phyloP scores from a whole-genome alignment of 306 rosid species.

The Erythrophleum fordii region DNA sequence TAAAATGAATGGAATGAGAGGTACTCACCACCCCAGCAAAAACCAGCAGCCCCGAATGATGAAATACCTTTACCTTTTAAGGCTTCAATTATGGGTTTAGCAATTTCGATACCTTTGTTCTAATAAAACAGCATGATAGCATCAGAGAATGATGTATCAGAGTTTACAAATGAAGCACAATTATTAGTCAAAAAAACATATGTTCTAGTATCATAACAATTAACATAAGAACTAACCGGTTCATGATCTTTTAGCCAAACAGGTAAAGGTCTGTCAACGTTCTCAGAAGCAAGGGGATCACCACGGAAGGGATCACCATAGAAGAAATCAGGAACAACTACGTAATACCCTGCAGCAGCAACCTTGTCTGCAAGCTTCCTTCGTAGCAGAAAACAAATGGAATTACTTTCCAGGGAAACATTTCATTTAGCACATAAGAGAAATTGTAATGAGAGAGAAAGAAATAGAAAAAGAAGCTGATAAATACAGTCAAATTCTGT shows the following conservation, averaged over 20 bases:
- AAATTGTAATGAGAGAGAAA: not conserved
- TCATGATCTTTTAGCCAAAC: slow-evolving; percentile 68
- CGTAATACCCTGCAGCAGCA: slow-evolving; percentile 79
- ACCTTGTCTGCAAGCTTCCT: slow-evolving; percentile 87
- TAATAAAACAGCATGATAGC: slow-evolving; percentile 24
- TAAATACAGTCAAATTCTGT: not conserved
- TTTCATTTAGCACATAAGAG: not conserved
- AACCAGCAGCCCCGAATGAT: slow-evolving; percentile 70
- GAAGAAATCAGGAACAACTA: slow-evolving; percentile 76
- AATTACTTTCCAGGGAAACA: slow-evolving; percentile 10
- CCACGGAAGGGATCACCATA: no score
- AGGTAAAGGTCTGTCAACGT: slow-evolving; percentile 40
- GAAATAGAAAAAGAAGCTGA: not conserved
- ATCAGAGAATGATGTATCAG: slow-evolving; percentile 5
- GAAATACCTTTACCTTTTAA: slow-evolving; percentile 66
- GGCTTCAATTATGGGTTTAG: slow-evolving; percentile 64
- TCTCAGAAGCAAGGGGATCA: slow-evolving; percentile 56
- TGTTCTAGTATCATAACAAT: not conserved
- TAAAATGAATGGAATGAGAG: slow-evolving; percentile 3
- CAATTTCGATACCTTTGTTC: slow-evolving; percentile 67
- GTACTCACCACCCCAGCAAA: slow-evolving; percentile 89
- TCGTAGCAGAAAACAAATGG: slow-evolving; percentile 29
- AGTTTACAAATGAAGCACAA: not conserved
- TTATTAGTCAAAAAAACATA: not conserved
- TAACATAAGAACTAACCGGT: slow-evolving; percentile 53